Evolutionary conservation across 805 yeast species (phyloP).

Genomic region (Metschnikowia lachancei): DNA sequence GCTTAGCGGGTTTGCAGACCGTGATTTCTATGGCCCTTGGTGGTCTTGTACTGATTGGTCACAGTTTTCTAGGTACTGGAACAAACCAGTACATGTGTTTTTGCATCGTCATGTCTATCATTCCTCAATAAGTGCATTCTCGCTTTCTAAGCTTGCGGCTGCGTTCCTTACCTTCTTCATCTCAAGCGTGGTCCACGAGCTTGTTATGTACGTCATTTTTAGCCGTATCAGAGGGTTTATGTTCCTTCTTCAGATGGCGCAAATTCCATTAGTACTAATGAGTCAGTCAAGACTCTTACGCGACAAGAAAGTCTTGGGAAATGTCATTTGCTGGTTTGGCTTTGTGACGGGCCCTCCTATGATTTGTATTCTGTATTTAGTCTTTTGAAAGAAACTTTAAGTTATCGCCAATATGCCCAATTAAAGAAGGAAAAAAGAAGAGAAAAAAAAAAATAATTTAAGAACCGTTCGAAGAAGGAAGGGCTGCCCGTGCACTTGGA

Average conservation of each 20-base stretch:
- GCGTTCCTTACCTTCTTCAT: conserved; percentile 74
- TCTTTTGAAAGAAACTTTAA: conserved; percentile 24
- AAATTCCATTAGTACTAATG: conserved; percentile 72
- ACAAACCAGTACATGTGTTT: conserved; percentile 87
- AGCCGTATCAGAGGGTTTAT: conserved; percentile 77
- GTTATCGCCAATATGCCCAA: neutral
- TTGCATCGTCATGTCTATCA: conserved; percentile 92
- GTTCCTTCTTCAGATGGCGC: conserved; percentile 78
- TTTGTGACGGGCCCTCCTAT: conserved; percentile 86
- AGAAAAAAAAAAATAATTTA: too few species aligned
- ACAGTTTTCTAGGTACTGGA: conserved; percentile 92
- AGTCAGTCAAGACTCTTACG: conserved; percentile 58
- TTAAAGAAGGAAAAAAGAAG: neutral
- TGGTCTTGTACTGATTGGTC: conserved; percentile 96
- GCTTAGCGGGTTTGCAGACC: conserved; percentile 78
- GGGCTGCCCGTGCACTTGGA: neutral
- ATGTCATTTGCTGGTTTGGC: conserved; percentile 87
- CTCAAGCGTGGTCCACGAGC: conserved; percentile 82
- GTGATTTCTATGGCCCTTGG: conserved; percentile 95
- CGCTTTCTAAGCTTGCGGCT: conserved; percentile 64
- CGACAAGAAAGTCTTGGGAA: conserved; percentile 62
- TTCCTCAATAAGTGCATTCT: conserved; percentile 74
- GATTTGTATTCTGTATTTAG: conserved; percentile 78
- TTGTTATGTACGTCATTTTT: conserved; percentile 88
- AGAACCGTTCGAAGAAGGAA: neutral